Conservation (phyloP, 148 eudicot genomes). For the Rheum nobile region DNA sequence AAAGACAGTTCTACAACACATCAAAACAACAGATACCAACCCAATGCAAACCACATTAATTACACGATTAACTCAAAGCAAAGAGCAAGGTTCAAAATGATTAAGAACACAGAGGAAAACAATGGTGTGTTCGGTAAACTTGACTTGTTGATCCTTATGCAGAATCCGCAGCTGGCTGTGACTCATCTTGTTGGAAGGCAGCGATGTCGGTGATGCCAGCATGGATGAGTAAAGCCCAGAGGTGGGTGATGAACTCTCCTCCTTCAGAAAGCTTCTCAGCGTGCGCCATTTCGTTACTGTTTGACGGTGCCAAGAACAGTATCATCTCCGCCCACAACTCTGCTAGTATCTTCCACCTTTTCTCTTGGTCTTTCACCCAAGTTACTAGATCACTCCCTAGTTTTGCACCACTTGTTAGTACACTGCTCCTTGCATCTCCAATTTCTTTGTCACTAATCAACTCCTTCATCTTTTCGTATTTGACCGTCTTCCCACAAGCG, state of each 20-base stretch:
- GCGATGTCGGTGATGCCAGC: background rate
- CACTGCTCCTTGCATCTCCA: background rate
- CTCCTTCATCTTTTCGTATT: background rate
- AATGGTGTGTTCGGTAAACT: too few relatives aligned
- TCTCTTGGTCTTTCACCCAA: background rate
- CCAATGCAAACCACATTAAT: too few relatives aligned
- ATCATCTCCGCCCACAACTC: background rate
- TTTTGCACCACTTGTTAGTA: background rate
- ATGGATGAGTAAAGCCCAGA: background rate
- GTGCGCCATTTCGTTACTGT: background rate
- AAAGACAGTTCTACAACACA: too few relatives aligned
- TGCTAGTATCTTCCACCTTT: background rate
- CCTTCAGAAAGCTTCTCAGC: background rate
- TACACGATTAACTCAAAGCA: too few relatives aligned
- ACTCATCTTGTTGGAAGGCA: background rate
- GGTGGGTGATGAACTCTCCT: conserved; percentile 3
- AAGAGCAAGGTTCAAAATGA: too few relatives aligned
- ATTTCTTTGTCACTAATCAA: background rate
- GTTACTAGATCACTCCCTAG: background rate
- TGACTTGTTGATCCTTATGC: too few relatives aligned
- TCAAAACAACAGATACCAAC: too few relatives aligned
- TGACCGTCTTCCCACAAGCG: background rate
- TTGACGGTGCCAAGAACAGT: background rate
- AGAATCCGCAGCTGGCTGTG: background rate
- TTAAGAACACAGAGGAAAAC: too few relatives aligned